phyloP scores from a whole-genome alignment of 768 basidiomycete genomes.

The Tremella fuciformis region DNA sequence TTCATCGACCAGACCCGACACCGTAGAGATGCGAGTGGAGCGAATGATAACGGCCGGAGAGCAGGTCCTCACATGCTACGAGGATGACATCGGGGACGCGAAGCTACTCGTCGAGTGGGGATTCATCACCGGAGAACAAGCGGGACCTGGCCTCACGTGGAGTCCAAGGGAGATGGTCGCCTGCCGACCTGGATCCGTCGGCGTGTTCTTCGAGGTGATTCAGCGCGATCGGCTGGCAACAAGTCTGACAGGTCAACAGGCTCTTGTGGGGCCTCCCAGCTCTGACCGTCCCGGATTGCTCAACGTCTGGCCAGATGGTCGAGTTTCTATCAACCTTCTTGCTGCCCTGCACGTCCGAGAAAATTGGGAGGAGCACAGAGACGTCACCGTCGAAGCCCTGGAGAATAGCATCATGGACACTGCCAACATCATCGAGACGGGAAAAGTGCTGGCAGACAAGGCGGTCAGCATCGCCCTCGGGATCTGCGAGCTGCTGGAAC shows the following conservation, averaged over 20 bases:
- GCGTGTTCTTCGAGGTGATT: too few species aligned
- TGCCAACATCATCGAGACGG: too few species aligned
- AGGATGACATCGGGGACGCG: slow-evolving; percentile 13
- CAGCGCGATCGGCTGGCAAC: too few species aligned
- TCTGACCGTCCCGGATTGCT: not conserved
- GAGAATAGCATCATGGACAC: too few species aligned
- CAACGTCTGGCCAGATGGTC: slow-evolving; percentile 3
- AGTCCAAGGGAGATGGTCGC: too few species aligned
- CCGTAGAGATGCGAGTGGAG: slow-evolving; percentile 25
- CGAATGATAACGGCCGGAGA: slow-evolving; percentile 9
- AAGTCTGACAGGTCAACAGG: too few species aligned
- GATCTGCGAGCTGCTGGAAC: too few species aligned
- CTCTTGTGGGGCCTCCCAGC: not conserved
- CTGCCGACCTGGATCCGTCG: too few species aligned
- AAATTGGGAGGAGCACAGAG: not conserved
- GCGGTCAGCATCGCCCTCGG: too few species aligned
- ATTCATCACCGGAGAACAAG: slow-evolving; percentile 14
- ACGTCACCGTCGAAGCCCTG: not conserved
- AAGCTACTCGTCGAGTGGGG: slow-evolving; percentile 33
- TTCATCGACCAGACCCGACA: not conserved
- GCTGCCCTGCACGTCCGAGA: slow-evolving; percentile 3
- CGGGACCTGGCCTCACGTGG: slow-evolving; percentile 19
- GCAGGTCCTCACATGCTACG: slow-evolving; percentile 25
- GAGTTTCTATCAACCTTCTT: slow-evolving; percentile 9
- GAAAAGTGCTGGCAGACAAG: too few species aligned